A percentile compares a stretch with the other conserved stretches of the same genome.
phyloP scores from a whole-genome alignment of 441 rosid genomes.

The Raphanus hybrid region DNA sequence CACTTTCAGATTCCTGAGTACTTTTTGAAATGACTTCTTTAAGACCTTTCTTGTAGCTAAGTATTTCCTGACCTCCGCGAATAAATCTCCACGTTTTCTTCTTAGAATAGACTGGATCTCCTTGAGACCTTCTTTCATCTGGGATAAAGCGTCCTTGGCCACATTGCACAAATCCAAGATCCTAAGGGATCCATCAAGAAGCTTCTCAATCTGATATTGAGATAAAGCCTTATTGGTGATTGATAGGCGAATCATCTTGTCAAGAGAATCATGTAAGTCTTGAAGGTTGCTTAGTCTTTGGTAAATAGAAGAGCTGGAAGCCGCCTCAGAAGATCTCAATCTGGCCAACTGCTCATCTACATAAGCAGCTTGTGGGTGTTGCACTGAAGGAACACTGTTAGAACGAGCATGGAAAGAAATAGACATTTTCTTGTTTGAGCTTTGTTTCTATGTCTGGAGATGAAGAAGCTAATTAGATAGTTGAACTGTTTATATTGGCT shows the following conservation, averaged over 20 bases:
- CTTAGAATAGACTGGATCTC: slow-evolving; percentile 45
- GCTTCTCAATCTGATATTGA: too few relatives aligned
- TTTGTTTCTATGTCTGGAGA: slow-evolving; percentile 1
- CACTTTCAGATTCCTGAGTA: slow-evolving; percentile 35
- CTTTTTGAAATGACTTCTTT: slow-evolving; percentile 36
- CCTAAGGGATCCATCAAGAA: too few relatives aligned
- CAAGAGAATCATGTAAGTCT: slow-evolving; percentile 41
- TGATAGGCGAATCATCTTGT: too few relatives aligned
- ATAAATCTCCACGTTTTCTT: slow-evolving; percentile 34
- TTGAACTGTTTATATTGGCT: slow-evolving; percentile 4
- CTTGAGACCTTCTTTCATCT: slow-evolving; percentile 39
- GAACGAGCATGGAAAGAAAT: slow-evolving; percentile 38
- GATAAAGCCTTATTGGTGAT: too few relatives aligned
- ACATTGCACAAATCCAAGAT: slow-evolving; percentile 13
- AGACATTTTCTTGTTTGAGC: slow-evolving; percentile 20
- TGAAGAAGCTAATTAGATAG: slow-evolving; percentile 19
- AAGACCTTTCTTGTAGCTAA: slow-evolving; percentile 33
- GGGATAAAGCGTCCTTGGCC: slow-evolving; percentile 32
- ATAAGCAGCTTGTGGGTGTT: slow-evolving; percentile 43
- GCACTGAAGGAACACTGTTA: slow-evolving; percentile 44
- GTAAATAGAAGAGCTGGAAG: slow-evolving; percentile 35
- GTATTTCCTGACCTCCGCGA: slow-evolving; percentile 32
- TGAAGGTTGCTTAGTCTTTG: slow-evolving; percentile 42
- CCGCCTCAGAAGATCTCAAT: slow-evolving; percentile 32
- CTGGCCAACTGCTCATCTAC: slow-evolving; percentile 35